Conservation (phyloP, 306 rosid genomes). For the Acacia melanoxylon region DNA sequence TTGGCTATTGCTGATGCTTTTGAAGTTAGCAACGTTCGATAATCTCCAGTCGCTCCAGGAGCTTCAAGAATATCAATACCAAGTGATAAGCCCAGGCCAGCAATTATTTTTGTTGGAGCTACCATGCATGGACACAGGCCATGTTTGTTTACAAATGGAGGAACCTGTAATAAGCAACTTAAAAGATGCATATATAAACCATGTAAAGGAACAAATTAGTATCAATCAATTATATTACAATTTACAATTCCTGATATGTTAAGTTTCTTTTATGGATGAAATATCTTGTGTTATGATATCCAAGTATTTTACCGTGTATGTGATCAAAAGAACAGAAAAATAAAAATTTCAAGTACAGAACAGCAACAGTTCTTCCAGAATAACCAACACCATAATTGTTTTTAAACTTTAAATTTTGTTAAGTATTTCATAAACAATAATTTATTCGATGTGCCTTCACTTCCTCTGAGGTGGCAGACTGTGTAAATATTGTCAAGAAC, state of each 20-base stretch:
- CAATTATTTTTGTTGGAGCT: slow-evolving; percentile 96
- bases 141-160: slow-evolving; percentile 73
- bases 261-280: neutral
- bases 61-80: slow-evolving; percentile 95
- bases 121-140: slow-evolving; percentile 93
- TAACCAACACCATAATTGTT: slow-evolving; percentile 8
- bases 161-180: slow-evolving; percentile 57
- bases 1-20: slow-evolving; percentile 85
- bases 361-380: neutral
- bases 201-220: slow-evolving; percentile 4
- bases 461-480: neutral
- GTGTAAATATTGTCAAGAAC: slow-evolving; percentile 31
- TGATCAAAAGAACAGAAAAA: slow-evolving; percentile 2
- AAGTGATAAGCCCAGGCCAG: slow-evolving; percentile 92
- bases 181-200: slow-evolving; percentile 5
- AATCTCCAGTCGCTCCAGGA: slow-evolving; percentile 97
- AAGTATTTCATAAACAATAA: neutral
- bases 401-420: neutral
- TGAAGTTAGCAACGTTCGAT: slow-evolving; percentile 80
- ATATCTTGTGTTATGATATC: neutral
- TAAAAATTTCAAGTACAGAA: slow-evolving; percentile 10
- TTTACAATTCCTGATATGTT: neutral
- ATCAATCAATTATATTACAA: neutral
- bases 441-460: slow-evolving; percentile 3
- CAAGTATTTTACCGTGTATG: neutral